These are phyloP conservation scores for Quercus cerris DNA, from an alignment of 306 rosid genomes.

Conservation along the genomic window DNA sequence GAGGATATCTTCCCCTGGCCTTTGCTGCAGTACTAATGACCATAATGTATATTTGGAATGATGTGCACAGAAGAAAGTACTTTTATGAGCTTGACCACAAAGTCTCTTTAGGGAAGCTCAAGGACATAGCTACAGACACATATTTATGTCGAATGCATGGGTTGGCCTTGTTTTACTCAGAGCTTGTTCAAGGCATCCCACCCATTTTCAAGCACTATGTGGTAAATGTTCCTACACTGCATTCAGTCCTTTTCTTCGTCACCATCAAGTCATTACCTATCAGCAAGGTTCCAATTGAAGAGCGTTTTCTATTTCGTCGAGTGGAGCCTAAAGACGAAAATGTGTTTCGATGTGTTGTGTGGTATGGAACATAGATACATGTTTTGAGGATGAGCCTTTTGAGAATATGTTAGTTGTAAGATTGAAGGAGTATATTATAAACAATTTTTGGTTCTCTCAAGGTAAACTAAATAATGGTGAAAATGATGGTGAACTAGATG, in stretches of 20 bases:
- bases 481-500: not conserved
- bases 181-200: conserved; percentile 40
- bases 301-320: conserved; percentile 27
- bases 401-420: conserved; percentile 21
- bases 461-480: not conserved
- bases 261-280: conserved; percentile 24
- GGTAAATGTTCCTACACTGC: conserved; percentile 35
- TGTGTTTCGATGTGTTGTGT: conserved; percentile 29
- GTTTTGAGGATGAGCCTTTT: not conserved
- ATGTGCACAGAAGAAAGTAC: conserved; percentile 31
- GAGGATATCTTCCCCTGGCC: conserved; percentile 38
- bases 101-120: conserved; percentile 14
- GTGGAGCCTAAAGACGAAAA: conserved; percentile 9
- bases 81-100: conserved; percentile 26
- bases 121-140: not conserved
- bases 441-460: conserved; percentile 7
- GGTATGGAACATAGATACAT: conserved; percentile 24
- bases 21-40: conserved; percentile 13
- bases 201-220: conserved; percentile 39
- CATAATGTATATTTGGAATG: conserved; percentile 39
- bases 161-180: conserved; percentile 34
- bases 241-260: conserved; percentile 28
- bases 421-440: conserved; percentile 27
- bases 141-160: conserved; percentile 17
- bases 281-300: conserved; percentile 23